phyloP scores from a whole-genome alignment of 805 yeast genomes.

The Candida morakotiae region DNA sequence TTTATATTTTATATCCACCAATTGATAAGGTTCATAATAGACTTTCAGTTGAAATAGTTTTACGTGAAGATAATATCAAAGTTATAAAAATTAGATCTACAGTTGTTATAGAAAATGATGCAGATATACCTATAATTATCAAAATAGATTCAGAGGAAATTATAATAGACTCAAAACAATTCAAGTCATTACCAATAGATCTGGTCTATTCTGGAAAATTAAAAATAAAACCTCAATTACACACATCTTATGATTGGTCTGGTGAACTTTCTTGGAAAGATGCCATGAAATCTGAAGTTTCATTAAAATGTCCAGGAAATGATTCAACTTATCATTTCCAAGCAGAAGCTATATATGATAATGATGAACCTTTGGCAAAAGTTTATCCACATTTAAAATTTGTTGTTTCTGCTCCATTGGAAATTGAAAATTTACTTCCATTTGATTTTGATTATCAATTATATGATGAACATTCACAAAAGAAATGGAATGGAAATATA shows the following conservation, averaged over 20 bases:
- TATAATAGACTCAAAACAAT: slow-evolving; percentile 49
- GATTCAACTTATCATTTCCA: slow-evolving; percentile 61
- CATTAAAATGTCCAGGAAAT: slow-evolving; percentile 57
- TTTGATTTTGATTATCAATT: slow-evolving; percentile 71
- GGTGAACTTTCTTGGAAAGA: slow-evolving; percentile 63
- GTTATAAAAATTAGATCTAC: slow-evolving; percentile 76
- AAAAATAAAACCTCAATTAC: slow-evolving; percentile 57
- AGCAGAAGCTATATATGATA: slow-evolving; percentile 61
- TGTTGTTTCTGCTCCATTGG: slow-evolving; percentile 78
- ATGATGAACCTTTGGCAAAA: slow-evolving; percentile 64
- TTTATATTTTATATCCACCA: slow-evolving; percentile 65
- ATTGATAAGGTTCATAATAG: slow-evolving; percentile 64
- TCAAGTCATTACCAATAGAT: slow-evolving; percentile 71
- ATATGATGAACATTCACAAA: slow-evolving; percentile 67
- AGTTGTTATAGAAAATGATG: slow-evolving; percentile 57
- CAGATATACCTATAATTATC: slow-evolving; percentile 56
- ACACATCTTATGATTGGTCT: slow-evolving; percentile 66
- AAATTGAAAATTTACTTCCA: slow-evolving; percentile 81
- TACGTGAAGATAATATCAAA: slow-evolving; percentile 77
- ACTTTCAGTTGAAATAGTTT: slow-evolving; percentile 62
- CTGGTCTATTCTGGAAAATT: slow-evolving; percentile 56
- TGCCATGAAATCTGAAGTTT: slow-evolving; percentile 38
- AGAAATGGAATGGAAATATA: slow-evolving; percentile 63
- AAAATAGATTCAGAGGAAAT: slow-evolving; percentile 19
- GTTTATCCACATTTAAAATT: slow-evolving; percentile 84